Evolutionary conservation across 2,329 filamentous ascomycete species (phyloP), one percentile per base, ranked within the genome.

Genomic region (Alternaria triticimaculans): DNA sequence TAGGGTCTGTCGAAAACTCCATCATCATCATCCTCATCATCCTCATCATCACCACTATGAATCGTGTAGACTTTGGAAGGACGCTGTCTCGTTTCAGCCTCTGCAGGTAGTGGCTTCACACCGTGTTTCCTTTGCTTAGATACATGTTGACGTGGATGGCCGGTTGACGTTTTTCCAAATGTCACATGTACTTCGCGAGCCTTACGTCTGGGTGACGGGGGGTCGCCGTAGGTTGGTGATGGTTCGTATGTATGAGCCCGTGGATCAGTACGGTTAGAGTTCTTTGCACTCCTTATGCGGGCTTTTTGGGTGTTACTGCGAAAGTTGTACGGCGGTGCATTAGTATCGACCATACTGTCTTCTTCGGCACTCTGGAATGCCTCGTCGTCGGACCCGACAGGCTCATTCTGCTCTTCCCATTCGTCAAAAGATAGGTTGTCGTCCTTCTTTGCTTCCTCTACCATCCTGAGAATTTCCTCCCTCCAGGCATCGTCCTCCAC

Each of bases 331-430:
- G 26, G 46, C 1, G 58, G 58, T 26, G 46, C 33, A n/a, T 30
- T 28, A 9, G 46, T 8, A 2, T 28, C 43, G 21, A 53, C 7
- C 15, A n/a, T 12, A 4, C 20, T 37, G 1, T 18, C 48, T 12
- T 59, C 56, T 4, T 59, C 25, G 1, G 20, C 20, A 30, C 46
- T 58, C 33, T 33, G 26, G 18, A 44, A 48, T 14, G 44, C 51
- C 20, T 59, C 56, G 18, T 59, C 56, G 4, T 53, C 56, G 5
- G 48, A 53, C 26, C 18, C 49, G 3, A 58, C 30, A 30, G 55
- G 55, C 3, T 20, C 44, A 4, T 61, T 61, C 30, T 61, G 10
- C 4, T 23, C 4, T 37, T 62, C 60, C 60, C 60, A 62, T 5
- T 62, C 37, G 10, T 4, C n/a, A 10, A 54, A 58, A 23, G 54